Percentiles rank a stretch among this genome's conserved stretches.
Evolutionary conservation across 2,329 filamentous ascomycete genomes (phyloP).

Genomic region (Fusarium avenaceum): DNA sequence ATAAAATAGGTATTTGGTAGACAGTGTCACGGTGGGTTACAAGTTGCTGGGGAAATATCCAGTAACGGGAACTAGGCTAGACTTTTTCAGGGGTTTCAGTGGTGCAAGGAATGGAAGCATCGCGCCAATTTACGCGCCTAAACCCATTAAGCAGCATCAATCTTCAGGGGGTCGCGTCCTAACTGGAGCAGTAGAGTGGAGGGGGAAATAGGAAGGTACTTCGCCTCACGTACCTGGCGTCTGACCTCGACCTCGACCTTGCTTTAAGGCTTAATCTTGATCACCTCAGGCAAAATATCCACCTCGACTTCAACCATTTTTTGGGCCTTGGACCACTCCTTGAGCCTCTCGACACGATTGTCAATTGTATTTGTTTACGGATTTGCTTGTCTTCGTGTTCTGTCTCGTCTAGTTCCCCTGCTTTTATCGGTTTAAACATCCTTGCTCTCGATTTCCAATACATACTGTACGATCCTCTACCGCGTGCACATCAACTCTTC

Average conservation of each 20-base stretch:
- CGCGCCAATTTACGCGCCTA: conserved; percentile 40
- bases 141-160: conserved; percentile 13
- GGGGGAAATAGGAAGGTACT: conserved; percentile 9
- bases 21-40: conserved; percentile 23
- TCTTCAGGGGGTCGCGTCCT: conserved; percentile 33
- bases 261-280: background rate
- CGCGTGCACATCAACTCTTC: conserved; percentile 41
- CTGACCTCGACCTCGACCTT: conserved; percentile 7
- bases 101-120: conserved; percentile 21
- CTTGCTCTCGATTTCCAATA: conserved; percentile 11
- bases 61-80: conserved; percentile 27
- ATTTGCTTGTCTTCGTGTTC: conserved; percentile 3
- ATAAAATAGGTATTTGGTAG: background rate
- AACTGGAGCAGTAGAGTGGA: background rate
- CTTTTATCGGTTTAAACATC: background rate
- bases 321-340: conserved; percentile 19
- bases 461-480: conserved; percentile 35
- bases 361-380: conserved; percentile 15
- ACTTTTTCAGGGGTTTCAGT: conserved; percentile 25
- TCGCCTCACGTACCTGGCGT: conserved; percentile 9
- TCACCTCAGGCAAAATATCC: conserved; percentile 33
- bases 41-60: conserved; percentile 45
- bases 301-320: conserved; percentile 20
- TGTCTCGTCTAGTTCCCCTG: background rate
- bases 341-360: conserved; percentile 8